Evolutionary conservation across 179 eudicot genomes (phyloP).

Genomic region (Amaranthus tricolor): DNA sequence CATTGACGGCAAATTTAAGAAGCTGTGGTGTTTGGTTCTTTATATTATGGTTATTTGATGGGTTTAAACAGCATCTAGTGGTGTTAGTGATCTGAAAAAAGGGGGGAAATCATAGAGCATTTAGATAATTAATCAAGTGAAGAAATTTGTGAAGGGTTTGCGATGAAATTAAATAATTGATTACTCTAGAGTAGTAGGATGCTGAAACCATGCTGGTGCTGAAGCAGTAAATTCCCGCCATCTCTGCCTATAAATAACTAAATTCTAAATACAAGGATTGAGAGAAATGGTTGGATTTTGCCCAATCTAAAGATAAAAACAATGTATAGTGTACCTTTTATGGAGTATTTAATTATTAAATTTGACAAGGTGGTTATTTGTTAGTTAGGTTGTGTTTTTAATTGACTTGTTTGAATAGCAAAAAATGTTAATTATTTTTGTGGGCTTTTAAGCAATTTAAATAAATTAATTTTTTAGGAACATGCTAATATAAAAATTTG

Average conservation of each 20-base stretch:
- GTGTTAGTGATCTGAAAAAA: conserved; percentile 21
- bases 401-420: too few species aligned
- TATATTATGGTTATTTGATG: conserved; percentile 18
- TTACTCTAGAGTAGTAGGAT: conserved; percentile 14
- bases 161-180: not conserved
- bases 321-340: too few species aligned
- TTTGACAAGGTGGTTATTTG: too few species aligned
- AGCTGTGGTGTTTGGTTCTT: conserved; percentile 41
- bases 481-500: too few species aligned
- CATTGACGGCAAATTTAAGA: conserved; percentile 51
- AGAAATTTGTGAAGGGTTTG: not conserved
- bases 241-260: conserved; percentile 1
- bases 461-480: too few species aligned
- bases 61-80: conserved; percentile 39
- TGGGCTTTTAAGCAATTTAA: too few species aligned
- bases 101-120: not conserved
- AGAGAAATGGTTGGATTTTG: too few species aligned
- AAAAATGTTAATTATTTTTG: too few species aligned
- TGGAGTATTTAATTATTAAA: too few species aligned
- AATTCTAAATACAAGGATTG: too few species aligned
- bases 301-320: too few species aligned
- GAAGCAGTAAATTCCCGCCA: conserved; percentile 45
- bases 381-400: too few species aligned
- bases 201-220: conserved; percentile 20
- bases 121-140: not conserved